These are phyloP conservation scores for Solanum pinnatisectum DNA, from an alignment of 257 asterid species.

Conservation along the genomic window DNA sequence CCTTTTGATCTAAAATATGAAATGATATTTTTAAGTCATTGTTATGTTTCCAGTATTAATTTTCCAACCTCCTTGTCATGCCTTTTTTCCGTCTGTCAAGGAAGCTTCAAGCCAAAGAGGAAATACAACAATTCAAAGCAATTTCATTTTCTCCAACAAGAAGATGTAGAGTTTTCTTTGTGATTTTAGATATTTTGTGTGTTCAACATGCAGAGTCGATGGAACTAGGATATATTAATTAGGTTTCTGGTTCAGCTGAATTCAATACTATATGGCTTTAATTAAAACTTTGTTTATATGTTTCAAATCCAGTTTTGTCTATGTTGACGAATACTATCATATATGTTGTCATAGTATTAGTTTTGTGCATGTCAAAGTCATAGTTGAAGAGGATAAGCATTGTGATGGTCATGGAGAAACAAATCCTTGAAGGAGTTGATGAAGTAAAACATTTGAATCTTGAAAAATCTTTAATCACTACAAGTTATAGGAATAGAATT, in stretches of 20 bases:
- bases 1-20: too few species aligned
- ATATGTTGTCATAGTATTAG: neutral
- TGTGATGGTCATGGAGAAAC: neutral
- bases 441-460: slow-evolving; percentile 12
- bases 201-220: neutral
- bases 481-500: neutral
- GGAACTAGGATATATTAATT: neutral
- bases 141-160: neutral
- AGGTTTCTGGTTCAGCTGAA: accelerated
- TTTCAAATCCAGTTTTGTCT: neutral
- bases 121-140: neutral
- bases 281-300: neutral
- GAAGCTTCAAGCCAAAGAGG: neutral
- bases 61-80: neutral
- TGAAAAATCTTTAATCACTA: neutral
- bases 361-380: neutral
- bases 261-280: neutral
- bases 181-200: neutral
- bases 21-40: neutral
- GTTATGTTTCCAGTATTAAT: neutral
- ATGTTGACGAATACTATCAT: neutral
- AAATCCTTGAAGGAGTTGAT: neutral
- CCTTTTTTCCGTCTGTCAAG: neutral
- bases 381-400: neutral
- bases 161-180: neutral